phyloP scores from a whole-genome alignment of 139 green algal genomes.

The Chlorella vulgaris region DNA sequence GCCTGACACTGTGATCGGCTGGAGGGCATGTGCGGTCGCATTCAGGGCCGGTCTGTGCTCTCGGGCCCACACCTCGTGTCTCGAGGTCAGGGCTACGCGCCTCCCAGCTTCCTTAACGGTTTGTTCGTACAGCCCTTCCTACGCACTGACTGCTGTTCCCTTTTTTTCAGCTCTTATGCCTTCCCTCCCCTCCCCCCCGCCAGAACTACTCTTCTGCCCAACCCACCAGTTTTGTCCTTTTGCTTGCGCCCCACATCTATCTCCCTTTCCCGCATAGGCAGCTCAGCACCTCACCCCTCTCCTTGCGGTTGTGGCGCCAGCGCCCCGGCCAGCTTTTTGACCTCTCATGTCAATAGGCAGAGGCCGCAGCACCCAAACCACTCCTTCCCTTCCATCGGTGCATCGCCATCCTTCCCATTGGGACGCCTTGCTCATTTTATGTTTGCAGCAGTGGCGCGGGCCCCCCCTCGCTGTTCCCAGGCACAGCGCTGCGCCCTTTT shows the following conservation, averaged over 20 bases:
- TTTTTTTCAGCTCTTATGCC: background rate
- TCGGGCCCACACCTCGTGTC: background rate
- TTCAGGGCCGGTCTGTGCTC: background rate
- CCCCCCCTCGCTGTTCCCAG: too few relatives aligned
- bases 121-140: background rate
- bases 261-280: too few relatives aligned
- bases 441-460: too few relatives aligned
- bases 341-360: too few relatives aligned
- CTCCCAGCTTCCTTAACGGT: too few relatives aligned
- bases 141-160: constrained; percentile 10
- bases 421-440: too few relatives aligned
- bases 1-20: constrained; percentile 13
- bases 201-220: background rate
- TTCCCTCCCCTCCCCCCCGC: background rate
- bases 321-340: too few relatives aligned
- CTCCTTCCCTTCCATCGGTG: too few relatives aligned
- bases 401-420: too few relatives aligned
- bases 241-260: background rate
- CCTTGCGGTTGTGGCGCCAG: too few relatives aligned
- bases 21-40: background rate
- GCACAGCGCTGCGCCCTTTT: too few relatives aligned
- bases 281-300: background rate
- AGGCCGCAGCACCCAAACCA: too few relatives aligned
- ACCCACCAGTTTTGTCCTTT: constrained; percentile 1
- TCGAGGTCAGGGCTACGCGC: background rate